Evolutionary conservation across 192 early-diverging fungal species (phyloP), one percentile per base, ranked within the genome.

Genomic region (Umbelopsis ramanniana): DNA sequence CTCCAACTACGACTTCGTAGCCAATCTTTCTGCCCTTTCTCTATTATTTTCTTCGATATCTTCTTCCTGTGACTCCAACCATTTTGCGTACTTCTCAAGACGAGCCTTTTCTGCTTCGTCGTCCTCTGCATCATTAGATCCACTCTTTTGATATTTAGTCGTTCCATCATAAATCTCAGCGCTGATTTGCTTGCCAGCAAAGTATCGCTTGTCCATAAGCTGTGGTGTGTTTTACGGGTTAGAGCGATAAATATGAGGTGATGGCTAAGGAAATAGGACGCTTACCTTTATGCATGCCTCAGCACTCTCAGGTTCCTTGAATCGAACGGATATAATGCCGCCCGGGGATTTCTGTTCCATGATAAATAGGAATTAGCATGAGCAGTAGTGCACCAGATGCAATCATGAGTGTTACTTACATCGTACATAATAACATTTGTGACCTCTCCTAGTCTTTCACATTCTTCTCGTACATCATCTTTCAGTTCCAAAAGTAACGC

Each of bases 341-440:
- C 94, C 94, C 6, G 89, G 86, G 11, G 85, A 81, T 76, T 83
- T 80, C 93, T 94, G 6, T 6, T 21, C 4, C 0, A 2, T 5
- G n/a, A 5, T 17, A 2, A 76, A 63, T 83, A 84, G 69, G 78
- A 85, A 38, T 90, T 69, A 17, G 83, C 72, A 22, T 10, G 43
- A 50, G 3, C n/a, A 50, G 48, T 5, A 46, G 48, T n/a, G 17
- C 1, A 15, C 19, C 5, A 5, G 53, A 40, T 2, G 3, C 15
- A 11, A 86, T 89, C 19, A n/a, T 50, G 17, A 53, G 33, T 4
- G 2, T n/a, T 15, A 86, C 90, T 82, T 89, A 95, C 94, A 82
- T 99, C 97, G 75, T 93, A 98, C 14, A 99, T 78, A 47, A 94
- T 90, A 6, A 99, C 93, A 74, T 95, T 97, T 22, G 96, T 96